A percentile compares a stretch with the other conserved stretches of the same genome.
Evolutionary conservation across 2,329 filamentous ascomycete genomes (phyloP).

Genomic region (Aspergillus clavatus): DNA sequence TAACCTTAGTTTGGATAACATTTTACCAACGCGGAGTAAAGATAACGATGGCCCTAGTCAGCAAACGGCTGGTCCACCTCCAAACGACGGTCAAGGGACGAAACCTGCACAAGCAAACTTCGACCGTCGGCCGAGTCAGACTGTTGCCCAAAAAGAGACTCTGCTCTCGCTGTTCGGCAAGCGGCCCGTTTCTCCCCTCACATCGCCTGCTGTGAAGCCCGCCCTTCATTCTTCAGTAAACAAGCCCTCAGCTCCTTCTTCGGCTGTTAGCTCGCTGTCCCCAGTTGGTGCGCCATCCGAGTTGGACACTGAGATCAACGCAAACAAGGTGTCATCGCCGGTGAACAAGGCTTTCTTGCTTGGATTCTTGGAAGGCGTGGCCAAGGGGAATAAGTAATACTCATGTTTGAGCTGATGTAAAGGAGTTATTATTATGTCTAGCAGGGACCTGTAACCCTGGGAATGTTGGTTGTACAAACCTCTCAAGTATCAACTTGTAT

Average conservation of each 20-base stretch:
- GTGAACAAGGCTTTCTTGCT: slow-evolving; percentile 72
- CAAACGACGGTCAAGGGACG: slow-evolving; percentile 10
- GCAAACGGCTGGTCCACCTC: slow-evolving; percentile 8
- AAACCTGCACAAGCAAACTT: slow-evolving; percentile 20
- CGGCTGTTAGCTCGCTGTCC: slow-evolving; percentile 29
- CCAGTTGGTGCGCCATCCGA: slow-evolving; percentile 21
- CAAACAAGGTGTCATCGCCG: slow-evolving; percentile 48
- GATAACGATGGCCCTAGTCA: slow-evolving; percentile 16
- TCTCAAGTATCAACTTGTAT: background rate
- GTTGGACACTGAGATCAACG: slow-evolving; percentile 47
- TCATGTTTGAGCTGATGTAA: background rate
- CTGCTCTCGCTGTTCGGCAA: slow-evolving; percentile 62
- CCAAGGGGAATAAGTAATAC: slow-evolving; percentile 38
- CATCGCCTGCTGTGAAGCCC: slow-evolving; percentile 17
- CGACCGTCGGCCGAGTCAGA: slow-evolving; percentile 39
- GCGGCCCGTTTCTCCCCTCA: slow-evolving; percentile 24
- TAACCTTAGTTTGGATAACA: slow-evolving; percentile 29
- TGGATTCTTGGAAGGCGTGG: slow-evolving; percentile 62
- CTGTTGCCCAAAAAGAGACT: slow-evolving; percentile 44
- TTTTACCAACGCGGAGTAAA: slow-evolving; percentile 26
- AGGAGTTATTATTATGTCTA: background rate
- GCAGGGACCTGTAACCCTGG: background rate
- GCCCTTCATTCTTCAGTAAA: slow-evolving; percentile 17
- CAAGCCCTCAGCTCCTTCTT: slow-evolving; percentile 19
- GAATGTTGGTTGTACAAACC: background rate